phyloP scores from a whole-genome alignment of 73 alveolate genomes.

The Paramecium octaurelia region DNA sequence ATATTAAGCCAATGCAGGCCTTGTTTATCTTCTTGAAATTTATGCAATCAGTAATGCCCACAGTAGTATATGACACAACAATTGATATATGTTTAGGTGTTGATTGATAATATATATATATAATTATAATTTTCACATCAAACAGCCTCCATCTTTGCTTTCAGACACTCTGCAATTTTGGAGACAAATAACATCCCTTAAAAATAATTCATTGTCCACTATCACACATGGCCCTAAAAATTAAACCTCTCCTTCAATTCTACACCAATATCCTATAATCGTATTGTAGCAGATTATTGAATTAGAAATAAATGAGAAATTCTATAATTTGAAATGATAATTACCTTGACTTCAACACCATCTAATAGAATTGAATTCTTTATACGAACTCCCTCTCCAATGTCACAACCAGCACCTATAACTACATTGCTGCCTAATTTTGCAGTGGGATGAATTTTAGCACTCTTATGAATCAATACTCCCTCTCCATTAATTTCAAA shows the following conservation, averaged over 20 bases:
- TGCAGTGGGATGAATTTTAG: conserved; percentile 73
- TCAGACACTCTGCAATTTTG: neutral
- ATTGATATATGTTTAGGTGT: conserved; percentile 34
- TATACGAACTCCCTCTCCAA: conserved; percentile 85
- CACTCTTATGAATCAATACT: conserved; percentile 74
- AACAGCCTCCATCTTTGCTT: neutral
- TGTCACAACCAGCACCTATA: conserved; percentile 90
- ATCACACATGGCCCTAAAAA: conserved; percentile 30
- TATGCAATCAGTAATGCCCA: conserved; percentile 51
- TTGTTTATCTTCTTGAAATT: conserved; percentile 38
- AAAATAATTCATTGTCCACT: conserved; percentile 12
- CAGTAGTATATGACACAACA: conserved; percentile 39
- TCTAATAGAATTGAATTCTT: conserved; percentile 66
- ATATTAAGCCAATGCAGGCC: conserved; percentile 40
- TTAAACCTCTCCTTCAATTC: conserved; percentile 59
- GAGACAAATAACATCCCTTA: conserved; percentile 18
- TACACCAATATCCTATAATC: conserved; percentile 67
- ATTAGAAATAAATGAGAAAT: conserved; percentile 58
- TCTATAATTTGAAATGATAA: neutral
- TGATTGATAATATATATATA: neutral
- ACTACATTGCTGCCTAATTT: conserved; percentile 95
- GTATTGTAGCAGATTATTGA: conserved; percentile 62
- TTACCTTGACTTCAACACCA: conserved; percentile 57
- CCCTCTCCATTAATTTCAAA: neutral
- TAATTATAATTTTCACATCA: conserved; percentile 1